A percentile compares a stretch with the other conserved stretches of the same genome.
Evolutionary conservation across 108 stramenopile species (phyloP).

Genomic region (Pseudonitzschia delicatissima): DNA sequence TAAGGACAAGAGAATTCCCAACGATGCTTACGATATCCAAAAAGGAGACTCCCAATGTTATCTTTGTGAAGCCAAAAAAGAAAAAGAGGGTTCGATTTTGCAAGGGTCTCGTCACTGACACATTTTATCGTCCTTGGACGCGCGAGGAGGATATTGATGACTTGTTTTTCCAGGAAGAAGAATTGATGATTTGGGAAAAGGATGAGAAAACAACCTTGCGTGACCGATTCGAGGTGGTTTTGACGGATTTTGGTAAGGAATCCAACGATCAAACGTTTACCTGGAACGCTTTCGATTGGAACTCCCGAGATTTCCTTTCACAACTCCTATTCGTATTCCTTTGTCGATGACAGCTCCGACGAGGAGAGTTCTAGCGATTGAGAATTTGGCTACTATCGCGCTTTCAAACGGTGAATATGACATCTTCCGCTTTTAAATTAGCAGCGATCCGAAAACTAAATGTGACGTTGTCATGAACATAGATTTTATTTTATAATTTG

Average conservation of each 20-base stretch:
- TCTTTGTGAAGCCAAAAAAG: not conserved
- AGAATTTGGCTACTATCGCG: too few relatives aligned
- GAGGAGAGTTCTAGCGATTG: too few relatives aligned
- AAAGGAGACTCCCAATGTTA: too few relatives aligned
- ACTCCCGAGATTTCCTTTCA: not conserved
- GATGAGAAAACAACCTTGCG: slow-evolving; percentile 5
- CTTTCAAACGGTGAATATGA: too few relatives aligned
- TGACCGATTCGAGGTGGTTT: slow-evolving; percentile 15
- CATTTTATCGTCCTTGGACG: slow-evolving; percentile 5
- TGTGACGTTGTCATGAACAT: too few relatives aligned
- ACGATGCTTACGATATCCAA: too few relatives aligned
- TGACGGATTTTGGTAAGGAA: not conserved
- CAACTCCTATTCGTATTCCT: slow-evolving; percentile 7
- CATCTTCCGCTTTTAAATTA: too few relatives aligned
- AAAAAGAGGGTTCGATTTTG: slow-evolving; percentile 10
- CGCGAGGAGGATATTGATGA: not conserved
- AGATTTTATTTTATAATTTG: too few relatives aligned
- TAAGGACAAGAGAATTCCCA: too few relatives aligned
- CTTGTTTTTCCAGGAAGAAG: slow-evolving; percentile 15
- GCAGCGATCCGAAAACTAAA: too few relatives aligned
- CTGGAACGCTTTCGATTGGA: not conserved
- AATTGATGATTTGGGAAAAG: slow-evolving; percentile 13
- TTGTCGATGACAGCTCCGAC: not conserved
- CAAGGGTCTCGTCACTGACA: not conserved
- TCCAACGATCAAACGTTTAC: not conserved